These are phyloP conservation scores for Poa annua DNA, from an alignment of 176 grass and related monocot species.

Conservation along the genomic window DNA sequence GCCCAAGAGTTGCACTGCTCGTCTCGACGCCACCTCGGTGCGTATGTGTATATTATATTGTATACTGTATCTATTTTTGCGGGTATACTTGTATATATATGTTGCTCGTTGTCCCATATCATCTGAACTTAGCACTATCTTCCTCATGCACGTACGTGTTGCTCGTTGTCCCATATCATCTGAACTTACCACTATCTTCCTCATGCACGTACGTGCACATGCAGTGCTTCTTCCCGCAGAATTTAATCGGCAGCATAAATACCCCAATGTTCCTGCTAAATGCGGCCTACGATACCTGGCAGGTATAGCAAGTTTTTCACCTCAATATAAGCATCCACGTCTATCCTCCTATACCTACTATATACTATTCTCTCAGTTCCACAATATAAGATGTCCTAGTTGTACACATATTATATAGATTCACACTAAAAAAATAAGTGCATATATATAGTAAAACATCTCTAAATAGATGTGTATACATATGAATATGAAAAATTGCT, in stretches of 20 bases:
- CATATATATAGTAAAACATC: too few relatives aligned
- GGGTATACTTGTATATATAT: too few relatives aligned
- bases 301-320: slow-evolving; percentile 51
- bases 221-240: slow-evolving; percentile 92
- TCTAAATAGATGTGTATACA: too few relatives aligned
- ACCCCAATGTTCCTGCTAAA: slow-evolving; percentile 91
- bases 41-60: neutral
- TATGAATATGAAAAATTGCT: too few relatives aligned
- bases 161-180: neutral
- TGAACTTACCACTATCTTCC: neutral
- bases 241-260: slow-evolving; percentile 63
- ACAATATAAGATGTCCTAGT: too few relatives aligned
- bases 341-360: neutral
- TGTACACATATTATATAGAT: too few relatives aligned
- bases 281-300: slow-evolving; percentile 89
- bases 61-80: too few relatives aligned
- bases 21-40: slow-evolving; percentile 71
- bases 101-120: too few relatives aligned
- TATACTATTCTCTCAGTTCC: too few relatives aligned
- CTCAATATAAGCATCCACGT: neutral
- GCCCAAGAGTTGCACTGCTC: slow-evolving; percentile 56
- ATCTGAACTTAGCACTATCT: too few relatives aligned
- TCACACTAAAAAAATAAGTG: too few relatives aligned
- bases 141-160: neutral
- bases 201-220: neutral